These are phyloP conservation scores for Bruguiera sexangula DNA, from an alignment of 345 rosid species.

Conservation along the genomic window DNA sequence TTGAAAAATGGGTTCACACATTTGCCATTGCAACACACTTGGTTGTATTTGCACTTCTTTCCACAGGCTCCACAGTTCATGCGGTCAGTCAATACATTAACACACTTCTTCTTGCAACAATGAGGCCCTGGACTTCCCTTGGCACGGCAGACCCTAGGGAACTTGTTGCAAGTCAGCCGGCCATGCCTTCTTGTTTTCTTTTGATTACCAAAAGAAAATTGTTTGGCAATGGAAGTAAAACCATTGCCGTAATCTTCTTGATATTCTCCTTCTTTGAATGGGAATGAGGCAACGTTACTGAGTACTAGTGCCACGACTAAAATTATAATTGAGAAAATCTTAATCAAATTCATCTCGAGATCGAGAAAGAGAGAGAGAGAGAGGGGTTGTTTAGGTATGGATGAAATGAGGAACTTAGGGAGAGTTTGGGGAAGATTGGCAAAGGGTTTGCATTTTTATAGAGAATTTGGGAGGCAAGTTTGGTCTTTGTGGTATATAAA, in stretches of 20 bases:
- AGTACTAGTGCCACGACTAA: background rate
- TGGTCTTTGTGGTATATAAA: background rate
- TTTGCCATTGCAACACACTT: constrained; percentile 38
- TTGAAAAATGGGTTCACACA: constrained; percentile 35
- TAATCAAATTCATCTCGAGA: background rate
- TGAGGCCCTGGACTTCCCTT: constrained; percentile 36
- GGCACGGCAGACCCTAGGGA: constrained; percentile 15
- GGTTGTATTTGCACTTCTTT: constrained; percentile 38
- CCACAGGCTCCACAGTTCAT: constrained; percentile 42
- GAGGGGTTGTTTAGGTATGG: background rate
- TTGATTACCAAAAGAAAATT: background rate
- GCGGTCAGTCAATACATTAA: constrained; percentile 17
- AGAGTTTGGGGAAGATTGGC: background rate
- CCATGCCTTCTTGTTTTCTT: background rate
- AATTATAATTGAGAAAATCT: background rate
- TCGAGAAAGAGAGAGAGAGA: background rate
- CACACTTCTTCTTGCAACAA: constrained; percentile 42
- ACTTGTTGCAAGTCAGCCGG: constrained; percentile 14
- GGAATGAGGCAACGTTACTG: background rate
- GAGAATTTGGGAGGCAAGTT: background rate
- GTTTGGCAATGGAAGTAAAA: background rate
- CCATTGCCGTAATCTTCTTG: background rate
- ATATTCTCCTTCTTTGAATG: background rate
- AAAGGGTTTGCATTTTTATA: background rate
- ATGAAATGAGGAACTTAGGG: background rate